Evolutionary conservation across 345 rosid species (phyloP).

Genomic region (Rhizophora mangle): DNA sequence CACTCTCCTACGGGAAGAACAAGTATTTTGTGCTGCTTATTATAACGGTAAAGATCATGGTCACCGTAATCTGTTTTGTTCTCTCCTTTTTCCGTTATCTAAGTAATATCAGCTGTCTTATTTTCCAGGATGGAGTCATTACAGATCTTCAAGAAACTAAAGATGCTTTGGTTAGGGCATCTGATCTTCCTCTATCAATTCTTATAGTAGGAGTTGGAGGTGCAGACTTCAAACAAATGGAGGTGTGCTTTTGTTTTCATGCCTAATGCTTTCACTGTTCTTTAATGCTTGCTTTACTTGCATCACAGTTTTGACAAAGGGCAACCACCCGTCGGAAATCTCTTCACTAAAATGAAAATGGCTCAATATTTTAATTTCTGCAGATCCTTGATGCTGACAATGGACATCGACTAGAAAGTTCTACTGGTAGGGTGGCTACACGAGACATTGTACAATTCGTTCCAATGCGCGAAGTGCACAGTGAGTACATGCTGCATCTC

Average conservation of each 20-base stretch:
- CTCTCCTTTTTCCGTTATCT: not conserved
- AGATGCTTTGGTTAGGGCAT: conserved; percentile 77
- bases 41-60: conserved; percentile 41
- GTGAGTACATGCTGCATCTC: conserved; percentile 36
- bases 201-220: conserved; percentile 84
- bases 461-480: conserved; percentile 68
- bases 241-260: conserved; percentile 43
- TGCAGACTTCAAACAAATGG: conserved; percentile 84
- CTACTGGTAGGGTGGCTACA: conserved; percentile 70
- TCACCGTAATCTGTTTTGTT: not conserved
- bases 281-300: not conserved
- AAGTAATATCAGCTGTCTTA: not conserved
- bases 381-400: conserved; percentile 86
- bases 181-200: conserved; percentile 88
- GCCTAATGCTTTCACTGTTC: not conserved
- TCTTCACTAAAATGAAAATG: not conserved
- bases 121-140: conserved; percentile 75
- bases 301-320: not conserved
- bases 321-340: not conserved
- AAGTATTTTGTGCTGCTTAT: conserved; percentile 59
- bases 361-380: not conserved
- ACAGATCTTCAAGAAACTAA: conserved; percentile 73
- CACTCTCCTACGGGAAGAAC: conserved; percentile 21
- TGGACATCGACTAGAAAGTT: conserved; percentile 69
- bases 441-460: conserved; percentile 89